Evolutionary conservation across 1,139 yeast genomes (phyloP).

Genomic region (Kazachstania sp.): DNA sequence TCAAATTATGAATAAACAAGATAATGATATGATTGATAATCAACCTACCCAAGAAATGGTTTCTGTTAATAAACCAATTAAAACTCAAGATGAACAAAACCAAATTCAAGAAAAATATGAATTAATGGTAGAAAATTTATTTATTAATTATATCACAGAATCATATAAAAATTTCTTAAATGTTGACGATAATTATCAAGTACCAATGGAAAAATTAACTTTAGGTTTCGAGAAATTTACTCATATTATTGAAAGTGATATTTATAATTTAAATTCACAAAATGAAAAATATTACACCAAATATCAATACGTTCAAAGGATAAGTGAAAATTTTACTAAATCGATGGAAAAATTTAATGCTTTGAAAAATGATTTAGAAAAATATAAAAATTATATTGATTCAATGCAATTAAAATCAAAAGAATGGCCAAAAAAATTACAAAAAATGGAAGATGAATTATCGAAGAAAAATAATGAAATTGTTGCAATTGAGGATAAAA

Average conservation of each 20-base stretch:
- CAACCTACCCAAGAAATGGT: conserved; percentile 29
- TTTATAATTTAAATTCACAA: conserved; percentile 36
- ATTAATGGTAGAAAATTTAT: conserved; percentile 46
- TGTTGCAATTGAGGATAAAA: conserved; percentile 37
- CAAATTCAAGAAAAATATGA: conserved; percentile 32
- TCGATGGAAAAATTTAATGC: conserved; percentile 54
- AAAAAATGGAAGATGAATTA: conserved; percentile 50
- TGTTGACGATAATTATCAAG: conserved; percentile 53
- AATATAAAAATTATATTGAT: conserved; percentile 63
- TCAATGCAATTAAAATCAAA: conserved; percentile 54
- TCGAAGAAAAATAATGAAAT: conserved; percentile 43
- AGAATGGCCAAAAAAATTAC: conserved; percentile 55
- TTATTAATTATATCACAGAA: conserved; percentile 55
- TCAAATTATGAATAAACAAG: conserved; percentile 26
- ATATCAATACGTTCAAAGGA: conserved; percentile 30
- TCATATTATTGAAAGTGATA: conserved; percentile 38
- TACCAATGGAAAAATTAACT: conserved; percentile 48
- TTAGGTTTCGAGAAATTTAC: conserved; percentile 43
- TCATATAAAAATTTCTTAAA: conserved; percentile 62
- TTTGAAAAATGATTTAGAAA: conserved; percentile 60
- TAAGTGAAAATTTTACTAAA: conserved; percentile 36
- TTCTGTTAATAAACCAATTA: conserved; percentile 35
- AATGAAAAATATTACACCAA: conserved; percentile 32
- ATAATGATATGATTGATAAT: conserved; percentile 16
- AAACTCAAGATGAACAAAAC: conserved; percentile 33